A percentile compares a stretch with the other conserved stretches of the same genome.
These are phyloP conservation scores for Solanum peruvianum DNA, from an alignment of 257 asterid genomes.

Conservation along the genomic window DNA sequence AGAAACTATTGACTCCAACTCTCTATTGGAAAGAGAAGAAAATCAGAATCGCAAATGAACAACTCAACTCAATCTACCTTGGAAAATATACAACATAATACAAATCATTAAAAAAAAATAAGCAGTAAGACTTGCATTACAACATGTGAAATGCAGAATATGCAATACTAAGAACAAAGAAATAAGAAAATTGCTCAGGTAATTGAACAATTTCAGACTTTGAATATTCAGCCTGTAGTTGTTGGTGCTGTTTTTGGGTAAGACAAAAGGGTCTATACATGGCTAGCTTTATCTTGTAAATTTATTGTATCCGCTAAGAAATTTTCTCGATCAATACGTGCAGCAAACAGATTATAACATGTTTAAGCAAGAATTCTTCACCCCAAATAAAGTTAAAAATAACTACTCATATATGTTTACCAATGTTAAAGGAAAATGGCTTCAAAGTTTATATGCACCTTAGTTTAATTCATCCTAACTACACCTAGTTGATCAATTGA, in stretches of 20 bases:
- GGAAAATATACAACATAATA: not conserved
- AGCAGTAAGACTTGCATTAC: no score
- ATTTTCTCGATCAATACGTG: slow-evolving; percentile 53
- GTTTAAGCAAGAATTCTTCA: not conserved
- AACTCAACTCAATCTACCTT: no score
- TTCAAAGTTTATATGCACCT: not conserved
- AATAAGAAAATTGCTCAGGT: no score
- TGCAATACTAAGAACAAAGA: no score
- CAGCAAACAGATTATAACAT: not conserved
- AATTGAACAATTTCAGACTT: no score
- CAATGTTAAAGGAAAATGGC: not conserved
- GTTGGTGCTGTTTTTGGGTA: no score
- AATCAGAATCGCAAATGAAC: not conserved
- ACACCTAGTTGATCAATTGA: not conserved
- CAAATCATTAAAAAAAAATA: no score
- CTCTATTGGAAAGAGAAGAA: not conserved
- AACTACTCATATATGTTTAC: not conserved
- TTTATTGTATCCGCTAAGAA: slow-evolving; percentile 62
- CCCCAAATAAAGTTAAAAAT: not conserved
- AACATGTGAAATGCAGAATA: no score
- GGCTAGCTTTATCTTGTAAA: slow-evolving; percentile 94
- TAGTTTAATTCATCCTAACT: not conserved
- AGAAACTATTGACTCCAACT: not conserved
- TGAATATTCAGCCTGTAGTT: no score
- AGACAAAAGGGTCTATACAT: not conserved